Evolutionary conservation across 2,329 filamentous ascomycete genomes (phyloP).

Genomic region (Rhynchosporium graminicola): DNA sequence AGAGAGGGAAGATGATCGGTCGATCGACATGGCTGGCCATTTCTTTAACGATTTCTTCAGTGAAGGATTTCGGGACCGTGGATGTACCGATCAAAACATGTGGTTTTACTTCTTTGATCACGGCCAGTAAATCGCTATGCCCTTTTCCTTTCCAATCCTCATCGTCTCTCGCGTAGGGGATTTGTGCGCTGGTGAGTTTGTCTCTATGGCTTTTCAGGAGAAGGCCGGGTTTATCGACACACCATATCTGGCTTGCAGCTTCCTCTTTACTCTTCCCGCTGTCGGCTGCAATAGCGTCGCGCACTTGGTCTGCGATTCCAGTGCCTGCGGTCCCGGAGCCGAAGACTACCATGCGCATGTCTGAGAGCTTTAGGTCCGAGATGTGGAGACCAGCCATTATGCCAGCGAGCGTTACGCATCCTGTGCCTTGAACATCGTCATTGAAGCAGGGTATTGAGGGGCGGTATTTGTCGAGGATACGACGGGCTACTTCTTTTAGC

Average conservation of each 20-base stretch:
- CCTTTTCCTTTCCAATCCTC: conserved; percentile 62
- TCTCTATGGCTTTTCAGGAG: conserved; percentile 64
- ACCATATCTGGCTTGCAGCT: conserved; percentile 79
- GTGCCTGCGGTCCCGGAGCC: conserved; percentile 81
- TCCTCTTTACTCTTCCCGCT: conserved; percentile 68
- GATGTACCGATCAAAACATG: conserved; percentile 85
- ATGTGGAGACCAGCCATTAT: conserved; percentile 76
- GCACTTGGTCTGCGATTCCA: conserved; percentile 82
- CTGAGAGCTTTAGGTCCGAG: conserved; percentile 62
- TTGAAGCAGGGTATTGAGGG: conserved; percentile 82
- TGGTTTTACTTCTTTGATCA: conserved; percentile 72
- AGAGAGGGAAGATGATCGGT: conserved; percentile 80
- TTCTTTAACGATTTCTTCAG: conserved; percentile 67
- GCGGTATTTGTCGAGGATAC: conserved; percentile 75
- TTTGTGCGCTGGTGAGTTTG: conserved; percentile 66
- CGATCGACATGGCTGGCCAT: conserved; percentile 74
- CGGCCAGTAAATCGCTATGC: conserved; percentile 59
- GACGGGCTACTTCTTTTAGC: conserved; percentile 47
- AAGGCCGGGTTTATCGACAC: conserved; percentile 80
- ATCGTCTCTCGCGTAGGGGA: conserved; percentile 63
- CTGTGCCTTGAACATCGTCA: conserved; percentile 87
- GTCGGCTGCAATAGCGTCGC: conserved; percentile 74
- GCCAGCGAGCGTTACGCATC: conserved; percentile 81
- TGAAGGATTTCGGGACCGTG: conserved; percentile 75
- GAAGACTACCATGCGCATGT: conserved; percentile 73